Conservation (phyloP, 148 eudicot genomes). For the Cornus kousa region DNA sequence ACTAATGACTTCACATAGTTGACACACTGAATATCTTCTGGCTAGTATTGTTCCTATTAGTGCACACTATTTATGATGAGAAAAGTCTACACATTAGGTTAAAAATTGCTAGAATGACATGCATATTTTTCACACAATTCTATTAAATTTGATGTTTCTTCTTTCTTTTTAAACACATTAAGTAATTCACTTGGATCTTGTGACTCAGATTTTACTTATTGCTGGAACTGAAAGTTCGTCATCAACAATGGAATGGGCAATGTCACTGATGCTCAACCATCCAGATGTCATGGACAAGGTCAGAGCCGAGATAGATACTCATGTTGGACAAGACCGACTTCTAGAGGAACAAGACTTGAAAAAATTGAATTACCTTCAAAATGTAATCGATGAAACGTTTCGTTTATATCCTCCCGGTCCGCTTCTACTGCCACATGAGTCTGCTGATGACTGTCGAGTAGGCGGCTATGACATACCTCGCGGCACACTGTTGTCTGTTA, state of each 20-base stretch:
- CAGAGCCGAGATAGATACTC: conserved; percentile 20
- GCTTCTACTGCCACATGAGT: conserved; percentile 21
- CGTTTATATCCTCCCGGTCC: conserved; percentile 25
- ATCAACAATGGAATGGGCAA: conserved; percentile 28
- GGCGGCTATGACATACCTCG: conserved; percentile 14
- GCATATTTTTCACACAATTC: too few species aligned
- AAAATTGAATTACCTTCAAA: conserved; percentile 18
- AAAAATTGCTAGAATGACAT: too few species aligned
- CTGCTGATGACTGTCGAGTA: conserved; percentile 11
- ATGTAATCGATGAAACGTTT: conserved; percentile 21
- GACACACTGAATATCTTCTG: too few species aligned
- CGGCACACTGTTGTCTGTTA: conserved; percentile 23
- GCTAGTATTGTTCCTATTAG: too few species aligned
- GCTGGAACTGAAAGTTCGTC: conserved; percentile 24
- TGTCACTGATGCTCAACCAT: conserved; percentile 31
- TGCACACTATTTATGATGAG: too few species aligned
- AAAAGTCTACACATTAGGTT: too few species aligned
- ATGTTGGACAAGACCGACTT: conserved; percentile 9
- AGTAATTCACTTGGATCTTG: too few species aligned
- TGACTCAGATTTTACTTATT: conserved; percentile 17
- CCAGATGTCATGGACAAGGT: conserved; percentile 16
- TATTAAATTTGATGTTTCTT: too few species aligned
- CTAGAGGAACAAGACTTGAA: conserved; percentile 19
- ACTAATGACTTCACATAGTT: too few species aligned
- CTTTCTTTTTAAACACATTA: too few species aligned